A percentile compares a stretch with the other conserved stretches of the same genome.
These are phyloP conservation scores for Colletotrichum cereale DNA, from an alignment of 2,329 filamentous ascomycete species.

Conservation along the genomic window DNA sequence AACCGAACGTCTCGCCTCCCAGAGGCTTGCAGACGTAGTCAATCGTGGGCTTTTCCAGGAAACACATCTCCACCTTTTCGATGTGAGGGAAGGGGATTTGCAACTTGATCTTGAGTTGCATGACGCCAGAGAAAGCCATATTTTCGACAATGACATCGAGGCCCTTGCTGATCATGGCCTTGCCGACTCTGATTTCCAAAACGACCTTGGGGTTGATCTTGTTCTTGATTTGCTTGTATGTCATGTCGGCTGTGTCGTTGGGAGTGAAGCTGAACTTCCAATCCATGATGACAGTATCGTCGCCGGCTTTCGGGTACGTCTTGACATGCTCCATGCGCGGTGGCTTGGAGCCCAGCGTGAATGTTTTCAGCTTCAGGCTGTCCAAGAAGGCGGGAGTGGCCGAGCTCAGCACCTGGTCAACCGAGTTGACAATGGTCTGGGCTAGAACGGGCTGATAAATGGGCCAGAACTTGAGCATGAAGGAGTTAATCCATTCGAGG, in stretches of 20 bases:
- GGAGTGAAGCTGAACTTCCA: conserved; percentile 99
- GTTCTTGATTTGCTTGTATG: conserved; percentile 87
- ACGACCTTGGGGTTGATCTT: conserved; percentile 98
- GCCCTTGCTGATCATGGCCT: conserved; percentile 96
- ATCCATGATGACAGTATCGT: conserved; percentile 97
- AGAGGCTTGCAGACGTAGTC: conserved; percentile 99
- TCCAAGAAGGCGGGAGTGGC: conserved; percentile 93
- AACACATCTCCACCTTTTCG: conserved; percentile 94
- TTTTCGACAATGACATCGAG: conserved; percentile 98
- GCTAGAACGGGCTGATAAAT: conserved; percentile 97
- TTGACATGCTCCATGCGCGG: conserved; percentile 98
- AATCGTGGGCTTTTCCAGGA: conserved; percentile 87
- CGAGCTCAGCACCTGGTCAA: conserved; percentile 95
- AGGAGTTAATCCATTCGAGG: conserved; percentile 99
- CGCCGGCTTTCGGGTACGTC: conserved; percentile 95
- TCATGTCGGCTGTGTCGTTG: conserved; percentile 93
- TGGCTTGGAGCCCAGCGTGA: conserved; percentile 93
- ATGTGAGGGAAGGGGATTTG: conserved; percentile 96
- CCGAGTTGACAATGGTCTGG: conserved; percentile 90
- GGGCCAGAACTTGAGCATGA: conserved; percentile 98
- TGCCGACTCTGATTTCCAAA: conserved; percentile 93
- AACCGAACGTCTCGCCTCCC: conserved; percentile 93
- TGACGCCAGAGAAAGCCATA: conserved; percentile 94
- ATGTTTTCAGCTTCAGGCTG: conserved; percentile 92
- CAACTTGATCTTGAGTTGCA: conserved; percentile 98